Base-by-base conservation (phyloP, 371 early-diverging fungal genomes). In the Rhizopus sp. region DNA sequence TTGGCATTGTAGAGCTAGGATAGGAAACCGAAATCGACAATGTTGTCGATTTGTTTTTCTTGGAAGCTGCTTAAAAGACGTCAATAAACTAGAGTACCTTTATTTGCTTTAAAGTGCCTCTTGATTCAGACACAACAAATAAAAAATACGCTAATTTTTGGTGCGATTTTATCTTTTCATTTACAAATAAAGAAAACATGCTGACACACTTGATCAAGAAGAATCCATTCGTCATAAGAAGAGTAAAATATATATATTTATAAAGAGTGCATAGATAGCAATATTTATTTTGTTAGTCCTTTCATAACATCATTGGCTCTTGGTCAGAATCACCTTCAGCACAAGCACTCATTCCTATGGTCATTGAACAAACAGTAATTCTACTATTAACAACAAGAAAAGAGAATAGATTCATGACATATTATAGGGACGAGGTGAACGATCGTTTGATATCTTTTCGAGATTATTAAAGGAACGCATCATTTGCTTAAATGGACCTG, bases 391-490 rank as follows among this genome's bases (percentile, higher is more conserved):
- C 3, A 16, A 13, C 29, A 29, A n/a, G 7, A 31, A 15, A 29
- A 9, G 32, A 13, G 29, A n/a, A 12, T 39, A 37, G 23, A 7
- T 29, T 53, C 12, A 35, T 45, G 12, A 40, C 9, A 33, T 34
- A 30, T 33, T 6, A 7, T 52, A 88, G 87, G 82, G 83, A 9
- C 70, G 86, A 30, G 92, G 93, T 4, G 93, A 93, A 70, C 79
- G 93, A 8, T 88, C 92, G 12, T 98, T 90, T 67, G 98, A 97
- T 64, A 98, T 97, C 50, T 98, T 91, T 71, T 98, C 99, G 39
- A 87, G 99, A 7, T 77, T 98, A 46, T 78, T 98, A 60, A 96
- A 95, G 68, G 99, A 98, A 59, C 88, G 98, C 41, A 98, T 98
- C 57, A 83, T 98, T 30, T 93, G 95, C 72, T 82, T 98, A 31